A percentile compares a stretch with the other conserved stretches of the same genome.
Evolutionary conservation across 441 rosid genomes (phyloP).

Genomic region (Isatis lusitanica): DNA sequence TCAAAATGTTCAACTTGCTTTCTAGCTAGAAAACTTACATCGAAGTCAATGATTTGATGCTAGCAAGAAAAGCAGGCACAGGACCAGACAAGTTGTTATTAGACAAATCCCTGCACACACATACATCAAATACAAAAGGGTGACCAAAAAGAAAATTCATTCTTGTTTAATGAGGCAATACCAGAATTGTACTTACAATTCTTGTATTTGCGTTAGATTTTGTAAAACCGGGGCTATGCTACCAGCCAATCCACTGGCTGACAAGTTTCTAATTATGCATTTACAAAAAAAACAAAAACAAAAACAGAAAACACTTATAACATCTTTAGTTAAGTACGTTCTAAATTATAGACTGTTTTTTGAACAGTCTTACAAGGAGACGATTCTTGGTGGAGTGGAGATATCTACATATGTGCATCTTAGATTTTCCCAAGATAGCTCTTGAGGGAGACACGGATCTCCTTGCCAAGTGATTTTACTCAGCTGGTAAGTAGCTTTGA

Average conservation of each 20-base stretch:
- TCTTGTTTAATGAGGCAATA: neutral
- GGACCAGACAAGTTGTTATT: slow-evolving; percentile 20
- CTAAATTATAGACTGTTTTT: neutral
- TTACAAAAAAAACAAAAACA: too few species aligned
- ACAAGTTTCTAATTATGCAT: slow-evolving; percentile 3
- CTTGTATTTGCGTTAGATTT: slow-evolving; percentile 7
- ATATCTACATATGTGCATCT: slow-evolving; percentile 24
- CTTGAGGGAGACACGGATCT: slow-evolving; percentile 45
- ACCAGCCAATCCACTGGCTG: slow-evolving; percentile 6
- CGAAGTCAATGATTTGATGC: neutral
- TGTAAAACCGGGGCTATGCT: neutral
- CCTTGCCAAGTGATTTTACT: slow-evolving; percentile 40
- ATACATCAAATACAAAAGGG: neutral
- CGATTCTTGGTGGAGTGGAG: slow-evolving; percentile 18
- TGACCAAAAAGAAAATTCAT: neutral
- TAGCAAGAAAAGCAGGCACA: slow-evolving; percentile 20
- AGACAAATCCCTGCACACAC: slow-evolving; percentile 5
- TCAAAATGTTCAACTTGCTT: neutral
- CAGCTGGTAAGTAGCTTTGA: slow-evolving; percentile 3
- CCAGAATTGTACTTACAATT: slow-evolving; percentile 7
- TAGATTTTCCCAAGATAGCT: slow-evolving; percentile 39
- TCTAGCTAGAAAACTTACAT: slow-evolving; percentile 4
- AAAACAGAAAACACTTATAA: neutral
- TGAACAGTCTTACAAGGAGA: slow-evolving; percentile 25
- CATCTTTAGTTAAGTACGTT: too few species aligned